Percentiles rank a stretch among this genome's conserved stretches.
phyloP scores from a whole-genome alignment of 2,329 filamentous ascomycete species.

The Xylariaceae sp. region DNA sequence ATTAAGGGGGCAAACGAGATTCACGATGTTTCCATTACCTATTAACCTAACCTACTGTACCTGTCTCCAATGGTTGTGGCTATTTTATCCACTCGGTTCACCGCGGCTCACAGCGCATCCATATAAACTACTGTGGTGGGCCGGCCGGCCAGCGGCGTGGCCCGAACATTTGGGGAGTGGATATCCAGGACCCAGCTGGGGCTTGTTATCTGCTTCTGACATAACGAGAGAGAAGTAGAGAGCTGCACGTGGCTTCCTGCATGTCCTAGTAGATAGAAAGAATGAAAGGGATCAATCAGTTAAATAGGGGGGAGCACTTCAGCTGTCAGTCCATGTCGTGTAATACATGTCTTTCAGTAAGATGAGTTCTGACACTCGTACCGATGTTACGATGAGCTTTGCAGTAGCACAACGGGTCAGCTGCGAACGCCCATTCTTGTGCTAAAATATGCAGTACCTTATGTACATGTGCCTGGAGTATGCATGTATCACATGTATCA shows the following conservation, averaged over 20 bases:
- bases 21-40: background rate
- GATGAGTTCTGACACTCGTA: background rate
- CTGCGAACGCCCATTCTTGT: too few relatives aligned
- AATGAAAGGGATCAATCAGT: background rate
- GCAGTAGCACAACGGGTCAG: too few relatives aligned
- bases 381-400: background rate
- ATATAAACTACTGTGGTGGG: constrained; percentile 13
- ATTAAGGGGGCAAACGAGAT: too few relatives aligned
- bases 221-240: background rate
- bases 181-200: background rate
- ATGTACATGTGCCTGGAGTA: too few relatives aligned
- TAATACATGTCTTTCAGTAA: background rate
- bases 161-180: constrained; percentile 16
- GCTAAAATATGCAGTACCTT: too few relatives aligned
- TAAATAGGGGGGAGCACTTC: constrained; percentile 6
- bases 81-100: constrained; percentile 16
- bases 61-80: background rate
- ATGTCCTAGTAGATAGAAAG: background rate
- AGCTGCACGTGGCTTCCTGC: background rate
- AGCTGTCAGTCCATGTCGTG: constrained; percentile 1
- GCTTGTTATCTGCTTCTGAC: background rate
- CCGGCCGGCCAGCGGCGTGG: constrained; percentile 24
- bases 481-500: too few relatives aligned
- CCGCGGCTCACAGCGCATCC: constrained; percentile 8
- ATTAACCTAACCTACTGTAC: background rate